These are phyloP conservation scores for Candolleomyces aberdarensis DNA, from an alignment of 768 basidiomycete genomes.

Conservation along the genomic window DNA sequence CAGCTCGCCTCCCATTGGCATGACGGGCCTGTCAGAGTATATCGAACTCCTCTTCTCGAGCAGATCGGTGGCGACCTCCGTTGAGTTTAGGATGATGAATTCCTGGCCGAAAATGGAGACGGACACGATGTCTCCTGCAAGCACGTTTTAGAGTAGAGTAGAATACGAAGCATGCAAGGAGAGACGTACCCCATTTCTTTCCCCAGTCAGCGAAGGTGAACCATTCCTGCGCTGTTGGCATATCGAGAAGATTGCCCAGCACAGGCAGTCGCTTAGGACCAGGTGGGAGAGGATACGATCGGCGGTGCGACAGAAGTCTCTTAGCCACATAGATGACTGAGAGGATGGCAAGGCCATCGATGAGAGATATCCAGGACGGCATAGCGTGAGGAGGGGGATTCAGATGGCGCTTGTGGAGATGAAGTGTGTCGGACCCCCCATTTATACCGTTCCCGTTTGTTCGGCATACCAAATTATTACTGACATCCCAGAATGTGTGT, in stretches of 20 bases:
- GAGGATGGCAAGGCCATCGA: background rate
- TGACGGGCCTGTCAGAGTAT: constrained; percentile 53
- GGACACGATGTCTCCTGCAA: constrained; percentile 41
- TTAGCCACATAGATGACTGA: constrained; percentile 6
- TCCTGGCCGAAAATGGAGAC: constrained; percentile 43
- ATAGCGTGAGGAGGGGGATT: background rate
- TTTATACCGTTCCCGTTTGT: too few species aligned
- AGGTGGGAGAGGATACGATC: constrained; percentile 33
- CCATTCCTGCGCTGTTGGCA: constrained; percentile 47
- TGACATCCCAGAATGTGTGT: too few species aligned
- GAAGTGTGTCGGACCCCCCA: background rate
- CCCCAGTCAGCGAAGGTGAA: constrained; percentile 44
- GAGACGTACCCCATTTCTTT: constrained; percentile 35
- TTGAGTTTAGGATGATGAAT: constrained; percentile 43
- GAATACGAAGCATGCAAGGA: background rate
- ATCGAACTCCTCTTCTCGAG: constrained; percentile 49
- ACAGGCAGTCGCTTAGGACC: constrained; percentile 44
- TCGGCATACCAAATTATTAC: too few species aligned
- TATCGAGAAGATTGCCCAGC: constrained; percentile 46
- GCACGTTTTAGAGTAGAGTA: background rate
- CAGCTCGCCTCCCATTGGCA: constrained; percentile 41
- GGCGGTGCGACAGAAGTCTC: constrained; percentile 9
- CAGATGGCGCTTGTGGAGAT: background rate
- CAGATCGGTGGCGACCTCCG: constrained; percentile 40
- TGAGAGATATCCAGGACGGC: background rate